These are phyloP conservation scores for Kondoa malvinella DNA, from an alignment of 768 basidiomycete genomes.

Conservation along the genomic window DNA sequence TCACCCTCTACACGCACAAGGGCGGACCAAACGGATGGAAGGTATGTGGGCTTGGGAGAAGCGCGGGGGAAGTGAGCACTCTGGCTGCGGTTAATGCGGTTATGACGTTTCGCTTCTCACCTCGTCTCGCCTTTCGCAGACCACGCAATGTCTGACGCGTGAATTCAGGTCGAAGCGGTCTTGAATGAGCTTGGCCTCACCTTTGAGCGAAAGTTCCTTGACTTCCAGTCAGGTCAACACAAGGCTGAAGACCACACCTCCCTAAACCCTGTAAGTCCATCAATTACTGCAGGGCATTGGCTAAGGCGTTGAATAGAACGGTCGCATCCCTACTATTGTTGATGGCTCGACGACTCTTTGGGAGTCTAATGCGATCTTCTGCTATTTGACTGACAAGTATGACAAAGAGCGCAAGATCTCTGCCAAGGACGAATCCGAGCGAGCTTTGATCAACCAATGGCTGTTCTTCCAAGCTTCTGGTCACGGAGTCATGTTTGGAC, in stretches of 20 bases:
- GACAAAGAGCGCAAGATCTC: background rate
- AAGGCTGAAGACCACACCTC: background rate
- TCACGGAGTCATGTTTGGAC: background rate
- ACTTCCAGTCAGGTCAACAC: background rate
- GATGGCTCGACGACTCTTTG: background rate
- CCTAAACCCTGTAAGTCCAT: background rate
- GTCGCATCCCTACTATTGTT: background rate
- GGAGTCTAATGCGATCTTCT: background rate
- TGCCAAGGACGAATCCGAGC: background rate
- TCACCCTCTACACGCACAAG: conserved; percentile 55
- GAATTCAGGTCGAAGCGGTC: no score
- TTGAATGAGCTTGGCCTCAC: background rate
- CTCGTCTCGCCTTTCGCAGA: no score
- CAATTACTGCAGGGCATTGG: background rate
- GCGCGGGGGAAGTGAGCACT: no score
- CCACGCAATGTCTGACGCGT: no score
- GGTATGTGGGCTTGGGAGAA: no score
- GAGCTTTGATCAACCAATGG: background rate
- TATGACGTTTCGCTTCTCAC: no score
- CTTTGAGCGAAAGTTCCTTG: background rate
- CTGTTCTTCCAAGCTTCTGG: background rate
- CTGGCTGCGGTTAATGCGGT: no score
- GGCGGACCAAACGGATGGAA: no score
- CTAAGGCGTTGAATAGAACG: background rate
- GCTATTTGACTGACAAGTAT: background rate